phyloP scores from a whole-genome alignment of 257 asterid genomes.

The Solanum peruvianum region DNA sequence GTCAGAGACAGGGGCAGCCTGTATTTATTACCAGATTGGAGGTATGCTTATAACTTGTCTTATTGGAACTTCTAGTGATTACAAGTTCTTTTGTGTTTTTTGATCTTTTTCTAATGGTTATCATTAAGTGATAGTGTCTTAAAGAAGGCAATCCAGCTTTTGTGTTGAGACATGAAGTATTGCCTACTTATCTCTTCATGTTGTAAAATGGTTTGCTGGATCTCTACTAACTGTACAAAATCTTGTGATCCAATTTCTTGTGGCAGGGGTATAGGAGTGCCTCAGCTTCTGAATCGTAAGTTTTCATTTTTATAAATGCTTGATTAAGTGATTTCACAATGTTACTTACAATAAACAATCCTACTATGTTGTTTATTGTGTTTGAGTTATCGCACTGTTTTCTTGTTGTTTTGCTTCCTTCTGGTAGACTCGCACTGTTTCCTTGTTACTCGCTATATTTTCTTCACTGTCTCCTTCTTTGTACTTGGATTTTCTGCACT shows the following conservation, averaged over 20 bases:
- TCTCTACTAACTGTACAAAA: background rate
- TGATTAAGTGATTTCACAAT: background rate
- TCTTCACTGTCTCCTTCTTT: background rate
- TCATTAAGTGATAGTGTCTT: background rate
- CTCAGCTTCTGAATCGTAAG: constrained; percentile 96
- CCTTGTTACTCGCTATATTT: background rate
- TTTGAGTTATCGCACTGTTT: background rate
- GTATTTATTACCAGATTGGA: constrained; percentile 93
- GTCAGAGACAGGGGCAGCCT: constrained; percentile 97
- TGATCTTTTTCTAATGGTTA: background rate
- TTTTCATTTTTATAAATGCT: constrained; percentile 8
- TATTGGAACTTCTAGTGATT: background rate
- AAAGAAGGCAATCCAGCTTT: background rate
- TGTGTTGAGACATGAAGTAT: background rate
- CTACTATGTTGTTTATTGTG: background rate
- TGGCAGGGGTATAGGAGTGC: constrained; percentile 92
- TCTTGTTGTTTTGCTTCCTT: background rate
- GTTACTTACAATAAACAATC: background rate
- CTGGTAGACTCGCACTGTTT: background rate
- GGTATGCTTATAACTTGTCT: constrained; percentile 26
- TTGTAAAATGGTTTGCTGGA: background rate
- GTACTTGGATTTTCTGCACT: background rate
- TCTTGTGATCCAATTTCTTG: constrained; percentile 4
- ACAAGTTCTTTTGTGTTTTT: background rate
- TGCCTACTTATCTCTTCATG: background rate